Conservation (phyloP, 345 rosid genomes). For the Dovyalis caffra region DNA sequence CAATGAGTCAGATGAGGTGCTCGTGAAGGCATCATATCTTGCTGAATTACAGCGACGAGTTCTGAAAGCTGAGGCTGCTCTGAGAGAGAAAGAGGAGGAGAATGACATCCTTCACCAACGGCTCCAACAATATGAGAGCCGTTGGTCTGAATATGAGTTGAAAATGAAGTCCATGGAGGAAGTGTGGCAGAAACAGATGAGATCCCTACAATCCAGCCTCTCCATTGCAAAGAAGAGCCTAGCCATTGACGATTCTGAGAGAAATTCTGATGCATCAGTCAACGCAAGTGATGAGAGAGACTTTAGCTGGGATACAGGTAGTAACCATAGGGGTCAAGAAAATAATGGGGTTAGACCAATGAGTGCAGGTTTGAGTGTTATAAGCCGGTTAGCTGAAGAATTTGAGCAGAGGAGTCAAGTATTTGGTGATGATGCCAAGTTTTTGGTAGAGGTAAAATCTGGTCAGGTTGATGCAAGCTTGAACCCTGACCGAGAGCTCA, state of each 20-base stretch:
- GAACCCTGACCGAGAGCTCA: slow-evolving; percentile 83
- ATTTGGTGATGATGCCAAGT: slow-evolving; percentile 92
- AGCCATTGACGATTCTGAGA: slow-evolving; percentile 72
- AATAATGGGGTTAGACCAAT: slow-evolving; percentile 77
- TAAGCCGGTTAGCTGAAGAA: slow-evolving; percentile 87
- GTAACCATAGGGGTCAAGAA: slow-evolving; percentile 54
- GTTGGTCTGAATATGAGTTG: slow-evolving; percentile 93
- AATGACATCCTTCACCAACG: slow-evolving; percentile 92
- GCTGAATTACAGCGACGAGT: slow-evolving; percentile 89
- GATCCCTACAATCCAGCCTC: slow-evolving; percentile 91
- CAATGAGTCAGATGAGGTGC: slow-evolving; percentile 70
- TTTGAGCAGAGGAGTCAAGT: slow-evolving; percentile 96
- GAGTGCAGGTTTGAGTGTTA: slow-evolving; percentile 82
- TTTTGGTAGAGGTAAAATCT: slow-evolving; percentile 94
- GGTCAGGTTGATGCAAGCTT: slow-evolving; percentile 94
- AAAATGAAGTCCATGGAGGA: slow-evolving; percentile 99
- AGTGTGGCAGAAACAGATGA: slow-evolving; percentile 98
- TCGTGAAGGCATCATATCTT: slow-evolving; percentile 85
- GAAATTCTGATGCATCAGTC: slow-evolving; percentile 90
- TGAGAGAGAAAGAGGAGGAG: slow-evolving; percentile 92
- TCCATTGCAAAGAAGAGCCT: slow-evolving; percentile 98
- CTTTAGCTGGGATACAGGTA: slow-evolving; percentile 58
- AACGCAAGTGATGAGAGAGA: slow-evolving; percentile 79
- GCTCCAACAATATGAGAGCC: slow-evolving; percentile 88
- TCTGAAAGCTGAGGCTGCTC: slow-evolving; percentile 85